phyloP scores from a whole-genome alignment of 208 protist genomes.

The Acanthamoeba royreba region DNA sequence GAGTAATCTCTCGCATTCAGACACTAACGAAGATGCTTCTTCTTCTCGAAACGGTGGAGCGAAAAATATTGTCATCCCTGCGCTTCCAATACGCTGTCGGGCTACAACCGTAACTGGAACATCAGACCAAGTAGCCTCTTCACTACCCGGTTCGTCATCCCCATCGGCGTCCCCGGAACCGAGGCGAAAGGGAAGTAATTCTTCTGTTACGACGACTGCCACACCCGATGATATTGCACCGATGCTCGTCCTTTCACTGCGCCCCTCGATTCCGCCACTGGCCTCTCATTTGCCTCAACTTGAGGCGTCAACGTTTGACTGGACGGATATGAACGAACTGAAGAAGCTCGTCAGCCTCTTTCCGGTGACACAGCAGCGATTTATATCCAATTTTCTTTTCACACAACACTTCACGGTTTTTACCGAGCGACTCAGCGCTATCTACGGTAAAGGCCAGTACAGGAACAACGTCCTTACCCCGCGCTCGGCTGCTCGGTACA shows the following conservation, averaged over 20 bases:
- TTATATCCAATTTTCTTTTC: background rate
- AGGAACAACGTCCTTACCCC: background rate
- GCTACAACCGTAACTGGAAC: too few relatives aligned
- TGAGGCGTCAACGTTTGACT: background rate
- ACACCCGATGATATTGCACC: background rate
- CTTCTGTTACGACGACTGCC: too few relatives aligned
- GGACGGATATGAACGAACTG: background rate
- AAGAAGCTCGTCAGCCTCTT: background rate
- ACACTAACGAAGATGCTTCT: too few relatives aligned
- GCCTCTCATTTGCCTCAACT: background rate
- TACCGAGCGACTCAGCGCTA: background rate
- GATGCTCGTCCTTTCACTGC: background rate
- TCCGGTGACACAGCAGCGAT: background rate
- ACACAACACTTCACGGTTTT: constrained; percentile 19
- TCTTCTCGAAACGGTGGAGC: too few relatives aligned
- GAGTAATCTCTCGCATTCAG: too few relatives aligned
- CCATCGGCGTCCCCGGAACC: background rate
- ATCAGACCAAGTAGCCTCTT: too few relatives aligned
- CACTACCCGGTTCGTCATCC: too few relatives aligned
- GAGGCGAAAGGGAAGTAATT: background rate
- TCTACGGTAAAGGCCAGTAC: background rate
- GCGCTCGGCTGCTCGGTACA: background rate
- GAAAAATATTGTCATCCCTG: too few relatives aligned
- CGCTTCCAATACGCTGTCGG: too few relatives aligned
- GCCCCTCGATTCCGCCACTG: background rate